Percentiles rank a stretch among this genome's conserved stretches.
Conservation (phyloP, 1,284 basidiomycete genomes). For the Porogramme epimiltina region DNA sequence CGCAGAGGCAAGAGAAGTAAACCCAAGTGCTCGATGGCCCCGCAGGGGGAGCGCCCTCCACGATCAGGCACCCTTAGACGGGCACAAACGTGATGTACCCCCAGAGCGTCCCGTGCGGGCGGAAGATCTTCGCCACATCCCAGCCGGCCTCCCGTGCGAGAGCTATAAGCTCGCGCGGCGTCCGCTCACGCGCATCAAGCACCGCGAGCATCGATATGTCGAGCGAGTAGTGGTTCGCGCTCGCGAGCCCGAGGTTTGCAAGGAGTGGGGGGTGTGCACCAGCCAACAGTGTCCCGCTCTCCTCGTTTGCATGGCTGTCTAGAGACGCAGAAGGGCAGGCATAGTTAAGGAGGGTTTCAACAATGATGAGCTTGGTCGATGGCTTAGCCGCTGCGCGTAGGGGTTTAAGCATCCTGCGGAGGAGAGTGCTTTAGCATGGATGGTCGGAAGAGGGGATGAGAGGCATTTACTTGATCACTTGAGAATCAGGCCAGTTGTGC, state of each 20-base stretch:
- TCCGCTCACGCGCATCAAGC: conserved; percentile 72
- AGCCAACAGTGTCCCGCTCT: no score
- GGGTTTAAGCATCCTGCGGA: conserved; percentile 11
- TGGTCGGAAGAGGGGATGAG: background rate
- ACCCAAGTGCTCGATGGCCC: no score
- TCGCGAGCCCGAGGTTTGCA: conserved; percentile 66
- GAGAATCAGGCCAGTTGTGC: conserved; percentile 73
- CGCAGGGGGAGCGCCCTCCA: no score
- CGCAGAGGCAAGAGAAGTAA: no score
- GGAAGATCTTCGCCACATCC: conserved; percentile 54
- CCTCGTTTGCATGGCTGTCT: no score
- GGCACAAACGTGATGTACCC: conserved; percentile 50
- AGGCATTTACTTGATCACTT: conserved; percentile 38
- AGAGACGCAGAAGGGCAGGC: conserved; percentile 3
- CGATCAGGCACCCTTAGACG: no score
- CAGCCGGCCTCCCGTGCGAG: conserved; percentile 64
- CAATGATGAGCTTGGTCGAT: conserved; percentile 14
- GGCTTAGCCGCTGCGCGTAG: conserved; percentile 12
- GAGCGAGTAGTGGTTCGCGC: conserved; percentile 69
- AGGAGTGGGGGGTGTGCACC: no score
- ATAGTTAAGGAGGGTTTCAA: conserved; percentile 11
- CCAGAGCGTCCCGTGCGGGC: conserved; percentile 56
- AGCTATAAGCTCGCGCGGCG: conserved; percentile 60
- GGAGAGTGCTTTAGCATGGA: conserved; percentile 24
- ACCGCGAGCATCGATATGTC: conserved; percentile 75